Conservation (phyloP, 139 green algal genomes). For the Chlamydomonas schloesseri region DNA sequence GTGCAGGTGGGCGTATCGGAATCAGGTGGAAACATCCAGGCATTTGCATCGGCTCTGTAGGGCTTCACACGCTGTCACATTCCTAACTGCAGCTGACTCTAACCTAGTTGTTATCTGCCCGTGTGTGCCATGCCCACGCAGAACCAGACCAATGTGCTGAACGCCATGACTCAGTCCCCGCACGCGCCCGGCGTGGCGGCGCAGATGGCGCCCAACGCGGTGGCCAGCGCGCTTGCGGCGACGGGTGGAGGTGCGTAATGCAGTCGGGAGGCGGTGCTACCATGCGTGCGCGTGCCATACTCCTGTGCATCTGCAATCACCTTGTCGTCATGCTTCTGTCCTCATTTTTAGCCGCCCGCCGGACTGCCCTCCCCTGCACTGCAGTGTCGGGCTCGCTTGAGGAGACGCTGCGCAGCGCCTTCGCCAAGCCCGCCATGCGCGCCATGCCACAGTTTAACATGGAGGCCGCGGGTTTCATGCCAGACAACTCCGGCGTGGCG, state of each 20-base stretch:
- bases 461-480: conserved; percentile 25
- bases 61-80: too few species aligned
- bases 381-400: conserved; percentile 25
- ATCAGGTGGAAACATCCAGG: too few species aligned
- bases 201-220: not conserved
- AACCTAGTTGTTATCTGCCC: too few species aligned
- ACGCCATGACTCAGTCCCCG: not conserved
- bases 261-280: too few species aligned
- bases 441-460: not conserved
- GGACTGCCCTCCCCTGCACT: not conserved
- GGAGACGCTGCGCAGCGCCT: conserved; percentile 19
- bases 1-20: not conserved
- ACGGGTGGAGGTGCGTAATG: not conserved
- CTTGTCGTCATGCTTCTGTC: not conserved
- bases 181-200: not conserved
- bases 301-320: too few species aligned
- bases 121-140: too few species aligned
- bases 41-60: too few species aligned
- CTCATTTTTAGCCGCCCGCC: not conserved
- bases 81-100: too few species aligned
- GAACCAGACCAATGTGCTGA: not conserved
- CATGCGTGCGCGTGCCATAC: too few species aligned
- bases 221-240: not conserved
- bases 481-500: conserved; percentile 10
- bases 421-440: conserved; percentile 27